Conservation (phyloP, 306 rosid genomes). For the Gastrolobium bilobum region DNA sequence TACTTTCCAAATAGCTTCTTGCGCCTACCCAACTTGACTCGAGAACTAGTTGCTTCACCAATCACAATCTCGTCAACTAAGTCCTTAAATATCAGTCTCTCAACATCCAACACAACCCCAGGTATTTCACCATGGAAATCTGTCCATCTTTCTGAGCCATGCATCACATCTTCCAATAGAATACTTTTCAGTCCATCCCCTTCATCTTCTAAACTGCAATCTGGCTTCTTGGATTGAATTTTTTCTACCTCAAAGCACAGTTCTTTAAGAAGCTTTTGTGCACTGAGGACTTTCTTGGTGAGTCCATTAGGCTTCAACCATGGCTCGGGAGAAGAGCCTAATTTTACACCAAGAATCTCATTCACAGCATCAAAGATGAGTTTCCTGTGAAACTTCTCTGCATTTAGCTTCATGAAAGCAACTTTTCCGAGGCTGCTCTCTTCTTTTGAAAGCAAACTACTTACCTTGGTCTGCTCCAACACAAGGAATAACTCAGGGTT, state of each 20-base stretch:
- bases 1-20: slow-evolving; percentile 65
- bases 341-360: slow-evolving; percentile 64
- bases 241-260: slow-evolving; percentile 68
- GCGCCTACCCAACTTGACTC: slow-evolving; percentile 61
- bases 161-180: slow-evolving; percentile 63
- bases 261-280: slow-evolving; percentile 80
- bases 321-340: slow-evolving; percentile 57
- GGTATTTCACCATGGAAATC: slow-evolving; percentile 60
- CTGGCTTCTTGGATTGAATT: slow-evolving; percentile 59
- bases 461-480: slow-evolving; percentile 79
- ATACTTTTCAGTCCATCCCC: slow-evolving; percentile 64
- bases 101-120: slow-evolving; percentile 68
- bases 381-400: slow-evolving; percentile 64
- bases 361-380: slow-evolving; percentile 80
- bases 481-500: slow-evolving; percentile 79
- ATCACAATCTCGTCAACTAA: slow-evolving; percentile 68
- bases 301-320: slow-evolving; percentile 63
- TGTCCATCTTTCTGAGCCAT: slow-evolving; percentile 61
- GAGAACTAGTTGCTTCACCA: slow-evolving; percentile 64
- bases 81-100: slow-evolving; percentile 75
- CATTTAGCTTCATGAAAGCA: slow-evolving; percentile 47
- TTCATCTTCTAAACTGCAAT: slow-evolving; percentile 54
- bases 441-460: slow-evolving; percentile 61
- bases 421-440: slow-evolving; percentile 45
- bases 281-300: slow-evolving; percentile 57